Evolutionary conservation across 345 rosid species (phyloP), one percentile per base, ranked within the genome.

Genomic region (Gossypium ekmanianum): DNA sequence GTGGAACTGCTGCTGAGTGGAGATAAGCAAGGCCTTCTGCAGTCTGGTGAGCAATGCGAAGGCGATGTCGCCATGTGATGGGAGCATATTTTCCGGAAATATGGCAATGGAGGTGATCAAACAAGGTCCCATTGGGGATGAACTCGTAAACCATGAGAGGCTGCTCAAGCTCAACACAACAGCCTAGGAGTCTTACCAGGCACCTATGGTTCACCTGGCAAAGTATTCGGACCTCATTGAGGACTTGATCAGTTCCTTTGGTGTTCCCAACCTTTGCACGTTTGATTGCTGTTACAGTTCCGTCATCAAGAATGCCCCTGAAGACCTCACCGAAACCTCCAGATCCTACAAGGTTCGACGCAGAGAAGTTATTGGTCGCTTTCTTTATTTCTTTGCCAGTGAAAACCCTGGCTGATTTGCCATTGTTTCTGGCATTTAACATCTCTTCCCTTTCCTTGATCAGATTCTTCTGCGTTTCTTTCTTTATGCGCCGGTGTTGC

Each of bases 361-460:
- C 26, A 55, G 59, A 55, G 59, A 55, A 55, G 59, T 55, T 55
- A 18, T 18, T n/a, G 59, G 59, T 55, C 9, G 59, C 59, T 55
- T 11, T 55, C 11, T 2, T 55, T 55, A 55, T 55, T 18, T 55
- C 59, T 55, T 55, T 55, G 12, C 59, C 59, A 18, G 59, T 55
- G 59, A 55, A 55, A 55, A 18, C 59, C 59, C 59, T 8, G 59
- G 59, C 59, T 55, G 59, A 55, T 55, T 18, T 55, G 59, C 59
- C 26, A 55, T 55, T 55, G 59, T 55, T 55, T 55, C 59, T 55
- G 26, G 24, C 24, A 55, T 55, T 55, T n/a, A 55, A 18, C 59
- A 55, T 55, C 59, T 55, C 59, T 55, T 55, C 59, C 59, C 59
- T 55, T 55, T 55, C 59, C 59, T 55, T 55, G 59, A 55, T 18